phyloP scores from a whole-genome alignment of 176 grass and related monocot species.

The Cenchrus fungigraminus region DNA sequence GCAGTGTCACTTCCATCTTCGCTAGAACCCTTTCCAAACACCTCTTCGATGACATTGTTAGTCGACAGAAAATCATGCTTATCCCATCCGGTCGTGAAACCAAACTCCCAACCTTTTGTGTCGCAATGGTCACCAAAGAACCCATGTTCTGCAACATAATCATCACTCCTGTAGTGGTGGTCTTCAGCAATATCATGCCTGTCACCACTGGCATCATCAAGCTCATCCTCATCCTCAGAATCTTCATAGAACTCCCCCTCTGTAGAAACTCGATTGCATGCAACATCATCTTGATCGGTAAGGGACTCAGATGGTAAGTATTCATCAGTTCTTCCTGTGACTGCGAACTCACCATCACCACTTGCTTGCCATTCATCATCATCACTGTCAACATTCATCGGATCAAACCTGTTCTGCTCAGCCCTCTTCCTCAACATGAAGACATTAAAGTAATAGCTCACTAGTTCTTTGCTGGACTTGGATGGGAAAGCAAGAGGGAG shows the following conservation, averaged over 20 bases:
- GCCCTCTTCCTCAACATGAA: conserved; percentile 89
- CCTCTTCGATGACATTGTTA: conserved; percentile 81
- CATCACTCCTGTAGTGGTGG: conserved; percentile 29
- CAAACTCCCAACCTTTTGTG: conserved; percentile 60
- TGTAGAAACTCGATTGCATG: conserved; percentile 36
- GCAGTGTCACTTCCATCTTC: conserved; percentile 47
- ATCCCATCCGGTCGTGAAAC: conserved; percentile 45
- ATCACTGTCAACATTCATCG: conserved; percentile 78
- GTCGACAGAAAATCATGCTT: conserved; percentile 74
- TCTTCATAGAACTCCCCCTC: conserved; percentile 37
- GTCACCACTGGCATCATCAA: conserved; percentile 24
- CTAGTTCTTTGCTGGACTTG: conserved; percentile 64
- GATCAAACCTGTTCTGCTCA: conserved; percentile 80
- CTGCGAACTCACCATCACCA: conserved; percentile 50
- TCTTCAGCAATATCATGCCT: conserved; percentile 27
- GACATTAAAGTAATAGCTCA: conserved; percentile 95
- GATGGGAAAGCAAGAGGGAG: conserved; percentile 66
- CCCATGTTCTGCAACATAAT: conserved; percentile 43
- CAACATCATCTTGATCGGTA: conserved; percentile 55
- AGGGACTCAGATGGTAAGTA: conserved; percentile 77
- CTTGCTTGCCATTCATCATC: conserved; percentile 82
- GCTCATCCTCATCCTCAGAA: conserved; percentile 54
- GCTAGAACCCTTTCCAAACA: conserved; percentile 65
- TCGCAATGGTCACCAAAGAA: conserved; percentile 63
- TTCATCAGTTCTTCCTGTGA: conserved; percentile 50